These are phyloP conservation scores for Meyerozyma guilliermondii DNA, from an alignment of 1,139 yeast species.

Conservation along the genomic window DNA sequence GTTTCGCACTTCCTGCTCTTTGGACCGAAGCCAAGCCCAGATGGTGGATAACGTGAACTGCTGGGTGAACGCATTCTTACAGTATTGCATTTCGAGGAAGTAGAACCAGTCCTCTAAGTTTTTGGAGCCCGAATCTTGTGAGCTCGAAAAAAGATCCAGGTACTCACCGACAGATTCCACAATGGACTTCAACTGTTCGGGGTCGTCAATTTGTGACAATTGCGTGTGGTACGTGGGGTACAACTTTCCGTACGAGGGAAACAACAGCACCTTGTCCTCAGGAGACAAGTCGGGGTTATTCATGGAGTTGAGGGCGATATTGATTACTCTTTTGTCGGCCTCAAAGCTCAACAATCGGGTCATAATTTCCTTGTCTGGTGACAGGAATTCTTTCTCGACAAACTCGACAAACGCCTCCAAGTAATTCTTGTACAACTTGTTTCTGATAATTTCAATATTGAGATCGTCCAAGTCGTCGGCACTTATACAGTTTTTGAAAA, in stretches of 20 bases:
- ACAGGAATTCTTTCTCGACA: conserved; percentile 51
- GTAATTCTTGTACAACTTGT: conserved; percentile 87
- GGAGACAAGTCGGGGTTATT: conserved; percentile 67
- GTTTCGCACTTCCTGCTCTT: conserved; percentile 95
- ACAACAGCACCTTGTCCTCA: conserved; percentile 63
- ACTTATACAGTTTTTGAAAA: conserved; percentile 85
- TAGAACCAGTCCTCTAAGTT: conserved; percentile 92
- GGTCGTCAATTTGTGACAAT: conserved; percentile 74
- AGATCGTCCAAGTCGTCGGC: conserved; percentile 93
- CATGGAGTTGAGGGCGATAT: conserved; percentile 85
- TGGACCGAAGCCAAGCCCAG: conserved; percentile 95
- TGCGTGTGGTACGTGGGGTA: conserved; percentile 71
- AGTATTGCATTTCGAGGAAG: conserved; percentile 83
- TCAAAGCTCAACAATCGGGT: conserved; percentile 72
- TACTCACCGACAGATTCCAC: conserved; percentile 75
- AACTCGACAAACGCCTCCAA: conserved; percentile 80
- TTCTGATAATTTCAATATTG: conserved; percentile 91
- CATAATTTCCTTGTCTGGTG: conserved; percentile 85
- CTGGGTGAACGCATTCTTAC: conserved; percentile 92
- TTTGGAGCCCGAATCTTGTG: conserved; percentile 47
- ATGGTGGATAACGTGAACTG: conserved; percentile 87
- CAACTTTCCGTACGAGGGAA: conserved; percentile 78
- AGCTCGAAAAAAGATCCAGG: conserved; percentile 52
- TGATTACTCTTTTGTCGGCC: conserved; percentile 92
- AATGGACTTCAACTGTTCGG: conserved; percentile 72